A percentile compares a stretch with the other conserved stretches of the same genome.
Conservation (phyloP, 352 stramenopile genomes). For the Phytophthora citrophthora region DNA sequence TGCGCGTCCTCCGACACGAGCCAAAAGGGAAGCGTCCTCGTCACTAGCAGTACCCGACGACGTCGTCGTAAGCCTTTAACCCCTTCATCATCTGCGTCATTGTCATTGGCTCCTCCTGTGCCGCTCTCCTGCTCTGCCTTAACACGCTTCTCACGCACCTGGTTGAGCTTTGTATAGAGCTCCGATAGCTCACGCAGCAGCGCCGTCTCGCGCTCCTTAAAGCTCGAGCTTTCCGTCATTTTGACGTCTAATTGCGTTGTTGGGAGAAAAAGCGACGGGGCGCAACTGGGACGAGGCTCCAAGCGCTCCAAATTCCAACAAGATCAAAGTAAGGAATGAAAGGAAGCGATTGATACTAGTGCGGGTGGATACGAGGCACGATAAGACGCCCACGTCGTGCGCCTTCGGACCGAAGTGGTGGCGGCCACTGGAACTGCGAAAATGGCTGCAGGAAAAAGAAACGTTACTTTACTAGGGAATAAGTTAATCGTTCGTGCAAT, state of each 20-base stretch:
- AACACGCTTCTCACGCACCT: conserved; percentile 80
- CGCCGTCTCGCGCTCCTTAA: conserved; percentile 75
- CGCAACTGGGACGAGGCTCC: conserved; percentile 28
- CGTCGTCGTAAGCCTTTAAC: conserved; percentile 44
- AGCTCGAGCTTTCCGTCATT: conserved; percentile 35
- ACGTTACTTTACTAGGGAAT: neutral
- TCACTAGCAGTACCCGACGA: conserved; percentile 77
- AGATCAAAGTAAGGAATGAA: neutral
- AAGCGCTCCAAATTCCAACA: conserved; percentile 4
- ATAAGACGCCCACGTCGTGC: neutral
- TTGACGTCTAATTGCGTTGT: neutral
- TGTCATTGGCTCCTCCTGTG: conserved; percentile 21
- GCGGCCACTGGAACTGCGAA: conserved; percentile 4
- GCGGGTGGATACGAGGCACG: neutral
- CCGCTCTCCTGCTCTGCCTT: conserved; percentile 69
- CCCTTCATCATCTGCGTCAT: conserved; percentile 36
- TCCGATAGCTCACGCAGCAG: conserved; percentile 73
- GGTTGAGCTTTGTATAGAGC: conserved; percentile 84
- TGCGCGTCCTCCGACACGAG: conserved; percentile 81
- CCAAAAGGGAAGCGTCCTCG: conserved; percentile 77
- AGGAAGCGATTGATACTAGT: neutral
- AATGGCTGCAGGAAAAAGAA: neutral
- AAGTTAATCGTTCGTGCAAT: neutral
- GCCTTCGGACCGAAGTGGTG: conserved; percentile 3
- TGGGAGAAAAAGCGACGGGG: conserved; percentile 30